Percentiles rank a stretch among this genome's conserved stretches.
Conservation (phyloP, 2,329 filamentous ascomycete genomes). For the Lasiodiplodia hormozganensis region DNA sequence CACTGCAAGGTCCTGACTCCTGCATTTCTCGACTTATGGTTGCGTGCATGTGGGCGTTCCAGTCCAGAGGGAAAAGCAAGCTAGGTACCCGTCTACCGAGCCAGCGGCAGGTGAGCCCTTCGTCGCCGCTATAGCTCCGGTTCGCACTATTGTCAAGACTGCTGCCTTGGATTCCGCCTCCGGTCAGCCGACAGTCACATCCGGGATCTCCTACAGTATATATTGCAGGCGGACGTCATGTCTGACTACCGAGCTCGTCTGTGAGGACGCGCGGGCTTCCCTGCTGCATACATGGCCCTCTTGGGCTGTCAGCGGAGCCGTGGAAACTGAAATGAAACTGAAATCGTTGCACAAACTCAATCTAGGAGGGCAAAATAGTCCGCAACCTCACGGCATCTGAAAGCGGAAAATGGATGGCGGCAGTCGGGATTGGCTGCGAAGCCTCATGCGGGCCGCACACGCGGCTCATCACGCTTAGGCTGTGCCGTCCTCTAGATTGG, state of each 20-base stretch:
- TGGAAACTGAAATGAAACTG: background rate
- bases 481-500: conserved; percentile 14
- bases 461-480: background rate
- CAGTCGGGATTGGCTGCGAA: conserved; percentile 6
- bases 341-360: background rate
- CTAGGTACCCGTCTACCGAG: background rate
- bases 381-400: background rate
- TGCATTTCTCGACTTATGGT: background rate
- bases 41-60: background rate
- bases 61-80: background rate
- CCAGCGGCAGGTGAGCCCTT: background rate
- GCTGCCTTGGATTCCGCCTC: conserved; percentile 7
- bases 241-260: conserved; percentile 1
- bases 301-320: background rate
- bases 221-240: background rate
- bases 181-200: conserved; percentile 2
- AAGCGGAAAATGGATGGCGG: conserved; percentile 13
- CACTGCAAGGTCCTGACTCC: conserved; percentile 6
- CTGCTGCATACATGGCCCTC: background rate
- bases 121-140: background rate
- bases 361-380: background rate
- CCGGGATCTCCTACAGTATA: background rate
- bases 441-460: background rate
- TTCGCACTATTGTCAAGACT: background rate
- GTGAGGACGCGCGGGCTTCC: background rate